Evolutionary conservation across 306 rosid species (phyloP).

Genomic region (Pachyrhizus erosus): DNA sequence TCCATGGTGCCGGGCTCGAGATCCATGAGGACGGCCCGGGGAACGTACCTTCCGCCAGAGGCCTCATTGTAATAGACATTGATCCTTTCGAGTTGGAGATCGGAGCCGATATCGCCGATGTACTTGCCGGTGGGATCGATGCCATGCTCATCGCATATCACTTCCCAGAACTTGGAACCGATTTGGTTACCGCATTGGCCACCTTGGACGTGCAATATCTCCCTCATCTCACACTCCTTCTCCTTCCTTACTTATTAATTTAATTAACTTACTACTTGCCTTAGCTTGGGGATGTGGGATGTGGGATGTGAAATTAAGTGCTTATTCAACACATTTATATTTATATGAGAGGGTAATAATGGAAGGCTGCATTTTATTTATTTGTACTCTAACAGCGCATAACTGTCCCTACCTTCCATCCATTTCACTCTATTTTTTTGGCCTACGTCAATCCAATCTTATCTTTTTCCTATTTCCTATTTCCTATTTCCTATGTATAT

Average conservation of each 20-base stretch:
- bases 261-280: too few relatives aligned
- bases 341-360: slow-evolving; percentile 1
- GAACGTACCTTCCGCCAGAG: slow-evolving; percentile 43
- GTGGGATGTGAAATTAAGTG: neutral
- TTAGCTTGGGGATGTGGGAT: too few relatives aligned
- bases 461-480: neutral
- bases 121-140: slow-evolving; percentile 43
- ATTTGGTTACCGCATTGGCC: slow-evolving; percentile 57
- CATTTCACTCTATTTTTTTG: neutral
- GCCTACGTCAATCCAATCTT: neutral
- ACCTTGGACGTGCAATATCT: slow-evolving; percentile 51
- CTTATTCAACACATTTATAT: neutral
- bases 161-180: slow-evolving; percentile 55
- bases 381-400: too few relatives aligned
- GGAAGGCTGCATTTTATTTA: too few relatives aligned
- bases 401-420: neutral
- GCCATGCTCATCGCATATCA: slow-evolving; percentile 53
- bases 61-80: slow-evolving; percentile 54
- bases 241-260: too few relatives aligned
- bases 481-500: neutral
- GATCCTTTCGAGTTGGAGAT: slow-evolving; percentile 44
- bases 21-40: slow-evolving; percentile 53
- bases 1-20: slow-evolving; percentile 56
- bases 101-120: neutral
- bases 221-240: too few relatives aligned